phyloP scores from a whole-genome alignment of 192 early-diverging fungal genomes.

The Allomyces javanicus region DNA sequence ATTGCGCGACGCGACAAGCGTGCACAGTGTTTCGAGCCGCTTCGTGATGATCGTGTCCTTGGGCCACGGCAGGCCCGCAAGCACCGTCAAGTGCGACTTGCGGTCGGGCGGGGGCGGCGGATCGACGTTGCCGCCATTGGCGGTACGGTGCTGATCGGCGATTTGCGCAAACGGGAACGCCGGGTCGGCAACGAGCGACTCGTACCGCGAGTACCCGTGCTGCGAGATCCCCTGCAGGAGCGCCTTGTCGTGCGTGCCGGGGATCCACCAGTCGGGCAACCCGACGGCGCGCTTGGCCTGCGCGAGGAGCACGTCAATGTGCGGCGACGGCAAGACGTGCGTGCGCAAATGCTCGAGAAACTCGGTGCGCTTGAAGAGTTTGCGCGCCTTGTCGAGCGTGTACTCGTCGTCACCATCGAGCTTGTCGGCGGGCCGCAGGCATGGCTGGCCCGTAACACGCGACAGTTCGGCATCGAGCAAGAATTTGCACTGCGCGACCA shows the following conservation, averaged over 20 bases:
- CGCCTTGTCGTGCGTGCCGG: constrained; percentile 38
- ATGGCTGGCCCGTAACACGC: background rate
- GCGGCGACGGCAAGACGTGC: constrained; percentile 1
- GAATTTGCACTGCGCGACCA: constrained; percentile 38
- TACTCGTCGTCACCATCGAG: constrained; percentile 3
- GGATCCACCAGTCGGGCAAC: constrained; percentile 52
- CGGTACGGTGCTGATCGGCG: constrained; percentile 6
- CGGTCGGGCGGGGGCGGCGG: background rate
- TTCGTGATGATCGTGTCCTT: constrained; percentile 28
- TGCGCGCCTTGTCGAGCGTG: constrained; percentile 1
- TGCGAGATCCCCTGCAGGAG: constrained; percentile 48
- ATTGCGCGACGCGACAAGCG: constrained; percentile 14
- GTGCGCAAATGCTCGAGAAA: background rate
- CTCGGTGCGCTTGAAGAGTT: constrained; percentile 2
- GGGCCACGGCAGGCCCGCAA: constrained; percentile 27
- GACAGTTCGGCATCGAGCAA: constrained; percentile 13
- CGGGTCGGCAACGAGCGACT: constrained; percentile 40
- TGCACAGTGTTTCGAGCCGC: constrained; percentile 28
- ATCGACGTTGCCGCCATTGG: background rate
- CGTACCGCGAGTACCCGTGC: constrained; percentile 44
- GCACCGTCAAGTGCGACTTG: constrained; percentile 5
- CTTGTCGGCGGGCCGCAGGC: constrained; percentile 1
- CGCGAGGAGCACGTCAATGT: constrained; percentile 21
- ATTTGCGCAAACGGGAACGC: constrained; percentile 27
- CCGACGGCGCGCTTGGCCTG: constrained; percentile 25